Conservation (phyloP, 1,139 yeast species). For the Candida glucosophila region DNA sequence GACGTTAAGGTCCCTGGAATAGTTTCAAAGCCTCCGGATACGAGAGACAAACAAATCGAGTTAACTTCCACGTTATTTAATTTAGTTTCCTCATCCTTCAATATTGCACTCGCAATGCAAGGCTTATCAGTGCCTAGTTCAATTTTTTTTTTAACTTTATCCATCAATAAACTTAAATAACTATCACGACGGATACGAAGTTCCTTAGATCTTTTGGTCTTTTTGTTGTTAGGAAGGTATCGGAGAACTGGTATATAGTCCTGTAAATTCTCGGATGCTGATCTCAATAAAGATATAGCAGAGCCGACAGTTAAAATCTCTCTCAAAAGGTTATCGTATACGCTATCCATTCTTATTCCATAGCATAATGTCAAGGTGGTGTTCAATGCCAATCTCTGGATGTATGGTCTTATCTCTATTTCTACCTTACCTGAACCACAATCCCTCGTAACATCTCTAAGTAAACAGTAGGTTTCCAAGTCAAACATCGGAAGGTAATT, state of each 20-base stretch:
- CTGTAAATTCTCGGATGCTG: conserved; percentile 4
- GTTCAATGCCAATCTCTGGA: conserved; percentile 4
- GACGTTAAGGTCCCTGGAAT: conserved; percentile 4
- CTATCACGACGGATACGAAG: conserved; percentile 3
- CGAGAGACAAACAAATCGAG: conserved; percentile 4
- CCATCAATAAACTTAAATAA: conserved; percentile 3
- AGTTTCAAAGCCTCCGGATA: conserved; percentile 5
- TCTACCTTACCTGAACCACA: conserved; percentile 1
- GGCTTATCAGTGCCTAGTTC: conserved; percentile 4
- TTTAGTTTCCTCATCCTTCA: conserved; percentile 3
- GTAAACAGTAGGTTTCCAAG: conserved; percentile 3
- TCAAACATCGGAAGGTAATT: conserved; percentile 4
- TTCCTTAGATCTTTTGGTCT: conserved; percentile 3
- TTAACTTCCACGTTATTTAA: conserved; percentile 4
- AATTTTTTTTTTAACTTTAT: conserved; percentile 3
- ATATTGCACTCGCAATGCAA: conserved; percentile 4
- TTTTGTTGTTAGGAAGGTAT: conserved; percentile 3
- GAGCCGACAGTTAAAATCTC: conserved; percentile 4
- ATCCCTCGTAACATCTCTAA: conserved; percentile 2
- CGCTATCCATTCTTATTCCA: conserved; percentile 5
- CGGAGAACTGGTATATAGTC: conserved; percentile 4
- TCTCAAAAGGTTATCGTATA: conserved; percentile 3
- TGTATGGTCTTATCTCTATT: conserved; percentile 3
- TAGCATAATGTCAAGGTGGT: conserved; percentile 4
- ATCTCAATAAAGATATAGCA: conserved; percentile 4